A percentile compares a stretch with the other conserved stretches of the same genome.
Evolutionary conservation across 495 filamentous ascomycete genomes (phyloP).

Genomic region (Cairneyella variabilis): DNA sequence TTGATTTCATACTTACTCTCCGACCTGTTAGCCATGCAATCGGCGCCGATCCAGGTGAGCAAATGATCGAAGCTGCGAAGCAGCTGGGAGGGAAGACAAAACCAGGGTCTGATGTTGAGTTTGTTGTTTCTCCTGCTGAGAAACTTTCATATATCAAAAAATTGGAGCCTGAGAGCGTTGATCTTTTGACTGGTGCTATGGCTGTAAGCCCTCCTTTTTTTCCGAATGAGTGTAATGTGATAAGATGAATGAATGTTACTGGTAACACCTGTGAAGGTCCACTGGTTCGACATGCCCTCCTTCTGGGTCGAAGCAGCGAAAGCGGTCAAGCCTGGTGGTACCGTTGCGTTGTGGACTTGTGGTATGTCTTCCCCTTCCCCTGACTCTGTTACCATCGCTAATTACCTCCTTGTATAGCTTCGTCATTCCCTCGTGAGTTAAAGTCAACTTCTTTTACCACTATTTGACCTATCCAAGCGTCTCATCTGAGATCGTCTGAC

Average conservation of each 20-base stretch:
- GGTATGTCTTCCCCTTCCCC: neutral
- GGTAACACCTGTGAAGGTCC: constrained; percentile 32
- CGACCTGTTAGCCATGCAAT: no score
- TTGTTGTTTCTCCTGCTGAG: constrained; percentile 43
- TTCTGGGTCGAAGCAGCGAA: constrained; percentile 57
- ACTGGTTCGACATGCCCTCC: constrained; percentile 60
- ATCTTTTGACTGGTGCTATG: constrained; percentile 48
- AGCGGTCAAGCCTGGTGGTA: constrained; percentile 53
- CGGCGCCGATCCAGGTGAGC: constrained; percentile 47
- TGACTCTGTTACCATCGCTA: neutral
- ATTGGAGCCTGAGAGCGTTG: constrained; percentile 37
- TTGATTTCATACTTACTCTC: no score
- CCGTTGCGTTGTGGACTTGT: constrained; percentile 49
- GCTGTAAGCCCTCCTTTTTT: constrained; percentile 30
- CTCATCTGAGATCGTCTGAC: neutral
- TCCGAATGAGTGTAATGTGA: neutral
- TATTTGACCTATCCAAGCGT: neutral
- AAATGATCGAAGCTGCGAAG: constrained; percentile 50
- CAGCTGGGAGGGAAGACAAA: constrained; percentile 32
- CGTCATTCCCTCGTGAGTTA: constrained; percentile 16
- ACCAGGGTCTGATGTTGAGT: constrained; percentile 33
- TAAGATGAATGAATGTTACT: neutral
- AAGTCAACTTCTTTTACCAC: neutral
- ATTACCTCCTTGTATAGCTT: constrained; percentile 4
- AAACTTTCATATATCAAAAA: constrained; percentile 27